Conservation (phyloP, 192 early-diverging fungal species). For the Coemansia sp. region DNA sequence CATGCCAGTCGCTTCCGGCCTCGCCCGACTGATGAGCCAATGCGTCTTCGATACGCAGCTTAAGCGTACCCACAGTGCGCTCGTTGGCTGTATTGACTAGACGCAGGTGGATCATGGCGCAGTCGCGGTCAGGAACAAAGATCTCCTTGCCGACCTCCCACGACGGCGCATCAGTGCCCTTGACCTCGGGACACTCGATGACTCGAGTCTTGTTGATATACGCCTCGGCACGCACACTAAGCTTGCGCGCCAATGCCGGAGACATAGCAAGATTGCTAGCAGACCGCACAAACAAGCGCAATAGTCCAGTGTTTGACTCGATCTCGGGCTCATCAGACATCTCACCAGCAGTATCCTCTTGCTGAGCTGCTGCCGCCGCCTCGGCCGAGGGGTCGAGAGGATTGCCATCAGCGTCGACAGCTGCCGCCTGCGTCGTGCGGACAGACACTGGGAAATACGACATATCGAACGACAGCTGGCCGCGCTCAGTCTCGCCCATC, state of each 20-base stretch:
- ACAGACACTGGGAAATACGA: slow-evolving; percentile 51
- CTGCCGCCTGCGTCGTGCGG: slow-evolving; percentile 43
- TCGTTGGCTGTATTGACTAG: slow-evolving; percentile 59
- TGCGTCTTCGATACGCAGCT: slow-evolving; percentile 46
- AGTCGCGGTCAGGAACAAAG: slow-evolving; percentile 72
- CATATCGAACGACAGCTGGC: slow-evolving; percentile 50
- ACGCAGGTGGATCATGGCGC: slow-evolving; percentile 62
- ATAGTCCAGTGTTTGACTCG: slow-evolving; percentile 70
- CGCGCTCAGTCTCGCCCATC: slow-evolving; percentile 55
- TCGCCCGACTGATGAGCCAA: slow-evolving; percentile 51
- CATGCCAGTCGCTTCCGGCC: slow-evolving; percentile 66
- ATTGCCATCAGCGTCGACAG: slow-evolving; percentile 44
- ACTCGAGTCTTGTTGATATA: slow-evolving; percentile 60
- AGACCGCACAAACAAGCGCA: slow-evolving; percentile 68
- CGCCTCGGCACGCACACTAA: slow-evolving; percentile 62
- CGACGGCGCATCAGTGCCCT: slow-evolving; percentile 76
- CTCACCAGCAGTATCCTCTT: slow-evolving; percentile 40
- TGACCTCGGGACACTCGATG: slow-evolving; percentile 66
- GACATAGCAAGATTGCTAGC: slow-evolving; percentile 65
- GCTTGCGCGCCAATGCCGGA: slow-evolving; percentile 50
- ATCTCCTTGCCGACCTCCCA: slow-evolving; percentile 75
- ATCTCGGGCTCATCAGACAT: slow-evolving; percentile 52
- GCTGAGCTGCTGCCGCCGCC: slow-evolving; percentile 11
- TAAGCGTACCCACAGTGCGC: slow-evolving; percentile 40
- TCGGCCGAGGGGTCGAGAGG: slow-evolving; percentile 48